Conservation (phyloP, 306 rosid genomes). For the Carpinus fangiana region DNA sequence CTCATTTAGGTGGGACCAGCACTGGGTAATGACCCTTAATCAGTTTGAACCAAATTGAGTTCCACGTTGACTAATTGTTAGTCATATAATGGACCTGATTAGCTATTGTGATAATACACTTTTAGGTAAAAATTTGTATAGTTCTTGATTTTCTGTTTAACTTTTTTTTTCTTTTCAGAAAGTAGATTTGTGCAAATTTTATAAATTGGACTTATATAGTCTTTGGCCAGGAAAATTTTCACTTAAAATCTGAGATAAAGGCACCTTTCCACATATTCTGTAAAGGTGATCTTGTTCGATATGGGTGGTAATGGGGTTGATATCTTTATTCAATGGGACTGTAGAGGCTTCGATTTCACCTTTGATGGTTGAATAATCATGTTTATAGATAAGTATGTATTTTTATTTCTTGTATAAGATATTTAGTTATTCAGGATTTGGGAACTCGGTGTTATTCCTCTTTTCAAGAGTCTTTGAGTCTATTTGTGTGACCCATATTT, state of each 20-base stretch:
- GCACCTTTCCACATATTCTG: neutral
- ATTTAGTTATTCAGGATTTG: slow-evolving; percentile 16
- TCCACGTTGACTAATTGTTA: neutral
- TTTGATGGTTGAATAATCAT: slow-evolving; percentile 11
- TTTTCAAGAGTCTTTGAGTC: neutral
- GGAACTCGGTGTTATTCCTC: neutral
- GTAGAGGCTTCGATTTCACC: slow-evolving; percentile 10
- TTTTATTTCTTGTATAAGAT: slow-evolving; percentile 20
- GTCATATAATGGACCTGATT: neutral
- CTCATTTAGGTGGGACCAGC: neutral
- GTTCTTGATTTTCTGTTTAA: neutral
- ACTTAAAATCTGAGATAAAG: neutral
- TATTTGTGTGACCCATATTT: slow-evolving; percentile 5
- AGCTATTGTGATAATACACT: too few species aligned
- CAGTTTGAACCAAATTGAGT: slow-evolving; percentile 1
- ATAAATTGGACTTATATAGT: neutral
- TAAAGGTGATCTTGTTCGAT: neutral
- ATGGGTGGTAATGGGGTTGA: neutral
- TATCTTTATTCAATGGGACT: slow-evolving; percentile 10
- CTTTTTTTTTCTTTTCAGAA: neutral
- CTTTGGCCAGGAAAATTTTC: neutral
- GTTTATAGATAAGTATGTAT: slow-evolving; percentile 13
- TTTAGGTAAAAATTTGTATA: too few species aligned
- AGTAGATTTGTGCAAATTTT: neutral
- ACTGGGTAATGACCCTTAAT: neutral